Conservation (phyloP, 805 yeast genomes). For the Candida pini region DNA sequence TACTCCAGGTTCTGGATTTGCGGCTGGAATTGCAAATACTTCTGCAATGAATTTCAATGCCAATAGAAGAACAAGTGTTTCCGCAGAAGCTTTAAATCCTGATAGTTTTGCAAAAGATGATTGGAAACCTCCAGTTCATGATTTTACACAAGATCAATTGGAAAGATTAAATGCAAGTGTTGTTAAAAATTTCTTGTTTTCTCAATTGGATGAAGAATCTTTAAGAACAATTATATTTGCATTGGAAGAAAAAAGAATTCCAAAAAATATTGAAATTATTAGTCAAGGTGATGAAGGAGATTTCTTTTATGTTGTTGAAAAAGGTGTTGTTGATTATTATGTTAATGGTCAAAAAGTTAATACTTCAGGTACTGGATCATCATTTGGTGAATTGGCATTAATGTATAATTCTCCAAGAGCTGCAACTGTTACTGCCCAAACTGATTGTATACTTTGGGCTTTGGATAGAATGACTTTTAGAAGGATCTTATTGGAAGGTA, state of each 20-base stretch:
- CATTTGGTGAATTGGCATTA: slow-evolving; percentile 94
- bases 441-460: slow-evolving; percentile 81
- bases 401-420: slow-evolving; percentile 98
- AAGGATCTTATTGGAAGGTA: slow-evolving; percentile 83
- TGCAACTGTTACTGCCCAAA: slow-evolving; percentile 76
- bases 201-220: slow-evolving; percentile 74
- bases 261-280: slow-evolving; percentile 61
- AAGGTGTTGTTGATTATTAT: slow-evolving; percentile 75
- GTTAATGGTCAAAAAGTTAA: slow-evolving; percentile 68
- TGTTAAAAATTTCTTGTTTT: slow-evolving; percentile 77
- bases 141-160: slow-evolving; percentile 58
- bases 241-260: slow-evolving; percentile 64
- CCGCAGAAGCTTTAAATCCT: slow-evolving; percentile 84
- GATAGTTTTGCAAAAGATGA: slow-evolving; percentile 58
- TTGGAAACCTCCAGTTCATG: slow-evolving; percentile 70
- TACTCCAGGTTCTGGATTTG: slow-evolving; percentile 19
- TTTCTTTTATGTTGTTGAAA: slow-evolving; percentile 79
- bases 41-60: slow-evolving; percentile 65
- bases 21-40: slow-evolving; percentile 25
- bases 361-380: slow-evolving; percentile 77
- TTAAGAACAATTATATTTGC: slow-evolving; percentile 76
- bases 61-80: slow-evolving; percentile 81
- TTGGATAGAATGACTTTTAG: slow-evolving; percentile 91
- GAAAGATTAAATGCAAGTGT: slow-evolving; percentile 65
- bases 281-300: slow-evolving; percentile 95